Conservation (phyloP, 768 basidiomycete genomes). For the Mycena alexandri region DNA sequence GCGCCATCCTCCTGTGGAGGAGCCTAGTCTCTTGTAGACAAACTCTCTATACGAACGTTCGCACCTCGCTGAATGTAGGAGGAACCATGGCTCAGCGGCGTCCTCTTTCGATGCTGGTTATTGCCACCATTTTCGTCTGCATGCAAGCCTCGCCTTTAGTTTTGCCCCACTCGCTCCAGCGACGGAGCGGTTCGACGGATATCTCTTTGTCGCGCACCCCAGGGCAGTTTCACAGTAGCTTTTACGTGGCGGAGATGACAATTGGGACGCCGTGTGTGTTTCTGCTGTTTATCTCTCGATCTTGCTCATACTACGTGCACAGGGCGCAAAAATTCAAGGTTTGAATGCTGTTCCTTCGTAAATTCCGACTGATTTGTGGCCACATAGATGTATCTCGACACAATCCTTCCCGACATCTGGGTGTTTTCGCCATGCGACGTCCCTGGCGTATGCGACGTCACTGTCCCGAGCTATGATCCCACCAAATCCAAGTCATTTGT, state of each 20-base stretch:
- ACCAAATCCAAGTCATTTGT: slow-evolving; percentile 18
- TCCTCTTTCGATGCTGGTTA: slow-evolving; percentile 13
- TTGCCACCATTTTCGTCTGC: slow-evolving; percentile 11
- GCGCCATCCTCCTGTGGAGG: not conserved
- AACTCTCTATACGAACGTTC: slow-evolving; percentile 13
- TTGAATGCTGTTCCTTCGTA: slow-evolving; percentile 2
- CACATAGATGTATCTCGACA: slow-evolving; percentile 12
- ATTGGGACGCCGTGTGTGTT: slow-evolving; percentile 18
- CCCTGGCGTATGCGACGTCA: slow-evolving; percentile 12
- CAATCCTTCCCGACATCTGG: slow-evolving; percentile 13
- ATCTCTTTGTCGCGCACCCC: slow-evolving; percentile 14
- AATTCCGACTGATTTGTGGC: slow-evolving; percentile 12
- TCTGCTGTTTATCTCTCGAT: slow-evolving; percentile 16
- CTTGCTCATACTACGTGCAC: slow-evolving; percentile 12
- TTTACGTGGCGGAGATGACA: slow-evolving; percentile 14
- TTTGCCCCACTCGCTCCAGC: slow-evolving; percentile 16
- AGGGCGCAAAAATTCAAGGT: slow-evolving; percentile 20
- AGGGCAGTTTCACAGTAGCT: slow-evolving; percentile 16
- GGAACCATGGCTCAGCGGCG: slow-evolving; percentile 15
- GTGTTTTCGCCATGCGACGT: slow-evolving; percentile 15
- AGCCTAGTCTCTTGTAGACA: slow-evolving; percentile 2
- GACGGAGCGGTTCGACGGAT: slow-evolving; percentile 18
- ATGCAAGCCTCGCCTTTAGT: slow-evolving; percentile 13
- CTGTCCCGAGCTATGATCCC: slow-evolving; percentile 18
- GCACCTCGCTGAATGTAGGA: slow-evolving; percentile 12